phyloP scores from a whole-genome alignment of 2,329 filamentous ascomycete species.

The Fusarium sp. region DNA sequence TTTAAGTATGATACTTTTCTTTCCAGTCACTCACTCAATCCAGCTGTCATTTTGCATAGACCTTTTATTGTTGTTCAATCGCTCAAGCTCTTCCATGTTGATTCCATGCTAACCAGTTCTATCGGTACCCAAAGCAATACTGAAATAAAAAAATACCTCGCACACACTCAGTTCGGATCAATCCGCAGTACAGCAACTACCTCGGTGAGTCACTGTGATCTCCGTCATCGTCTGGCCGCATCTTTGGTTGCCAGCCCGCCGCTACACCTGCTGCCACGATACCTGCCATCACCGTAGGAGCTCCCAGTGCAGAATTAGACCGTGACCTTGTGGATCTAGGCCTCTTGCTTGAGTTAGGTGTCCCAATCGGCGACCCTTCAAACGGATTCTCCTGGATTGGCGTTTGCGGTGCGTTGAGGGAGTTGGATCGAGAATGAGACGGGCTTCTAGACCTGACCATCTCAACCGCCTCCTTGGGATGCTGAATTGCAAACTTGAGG shows the following conservation, averaged over 20 bases:
- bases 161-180: neutral
- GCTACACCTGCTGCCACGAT: conserved; percentile 82
- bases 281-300: conserved; percentile 84
- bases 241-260: conserved; percentile 79
- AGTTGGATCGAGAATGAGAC: conserved; percentile 73
- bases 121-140: conserved; percentile 42
- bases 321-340: conserved; percentile 75
- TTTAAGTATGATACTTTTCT: neutral
- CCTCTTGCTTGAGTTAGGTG: conserved; percentile 70
- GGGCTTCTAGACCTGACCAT: conserved; percentile 71
- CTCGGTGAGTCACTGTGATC: conserved; percentile 43
- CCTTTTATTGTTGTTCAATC: neutral
- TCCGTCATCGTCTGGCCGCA: conserved; percentile 44
- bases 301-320: conserved; percentile 77
- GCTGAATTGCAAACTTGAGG: conserved; percentile 80
- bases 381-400: conserved; percentile 69
- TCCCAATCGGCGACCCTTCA: conserved; percentile 60
- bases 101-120: conserved; percentile 33
- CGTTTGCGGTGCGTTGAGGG: conserved; percentile 70
- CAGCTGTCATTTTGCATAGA: neutral
- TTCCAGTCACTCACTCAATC: neutral
- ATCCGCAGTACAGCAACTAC: conserved; percentile 36
- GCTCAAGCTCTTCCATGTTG: conserved; percentile 24
- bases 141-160: conserved; percentile 31
- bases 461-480: conserved; percentile 76